Conservation (phyloP, 2,329 filamentous ascomycete species). For the Lachnellula hyalina region DNA sequence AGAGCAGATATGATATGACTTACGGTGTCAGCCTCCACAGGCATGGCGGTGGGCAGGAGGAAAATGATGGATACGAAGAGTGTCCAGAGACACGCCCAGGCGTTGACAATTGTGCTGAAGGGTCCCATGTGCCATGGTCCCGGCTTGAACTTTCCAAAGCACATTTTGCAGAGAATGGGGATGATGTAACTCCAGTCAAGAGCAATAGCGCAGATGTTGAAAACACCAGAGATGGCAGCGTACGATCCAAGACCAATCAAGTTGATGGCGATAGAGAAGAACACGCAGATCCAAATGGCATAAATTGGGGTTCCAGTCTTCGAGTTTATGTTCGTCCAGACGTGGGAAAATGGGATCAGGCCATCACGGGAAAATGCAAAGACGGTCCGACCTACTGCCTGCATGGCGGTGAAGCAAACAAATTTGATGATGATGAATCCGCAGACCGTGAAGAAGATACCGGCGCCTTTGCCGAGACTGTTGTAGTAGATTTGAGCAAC, state of each 20-base stretch:
- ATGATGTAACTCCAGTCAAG: slow-evolving; percentile 53
- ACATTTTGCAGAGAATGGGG: slow-evolving; percentile 48
- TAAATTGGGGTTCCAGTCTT: slow-evolving; percentile 55
- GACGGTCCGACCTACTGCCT: slow-evolving; percentile 43
- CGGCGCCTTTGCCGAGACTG: slow-evolving; percentile 46
- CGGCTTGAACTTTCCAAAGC: slow-evolving; percentile 42
- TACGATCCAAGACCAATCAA: slow-evolving; percentile 53
- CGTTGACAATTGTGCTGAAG: slow-evolving; percentile 38
- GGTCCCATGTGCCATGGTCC: slow-evolving; percentile 49
- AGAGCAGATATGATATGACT: slow-evolving; percentile 16
- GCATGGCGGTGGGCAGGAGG: slow-evolving; percentile 44
- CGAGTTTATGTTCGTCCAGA: slow-evolving; percentile 49
- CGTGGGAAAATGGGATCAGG: slow-evolving; percentile 52
- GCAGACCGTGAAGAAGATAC: slow-evolving; percentile 50
- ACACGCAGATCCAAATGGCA: slow-evolving; percentile 52
- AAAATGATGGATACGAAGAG: slow-evolving; percentile 50
- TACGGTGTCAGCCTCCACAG: slow-evolving; percentile 41
- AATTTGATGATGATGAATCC: slow-evolving; percentile 55
- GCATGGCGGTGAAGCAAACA: slow-evolving; percentile 53
- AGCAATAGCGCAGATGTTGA: slow-evolving; percentile 50
- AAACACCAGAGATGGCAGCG: slow-evolving; percentile 47
- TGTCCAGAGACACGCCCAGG: slow-evolving; percentile 47
- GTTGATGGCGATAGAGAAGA: slow-evolving; percentile 52
- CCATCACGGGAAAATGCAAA: slow-evolving; percentile 59
- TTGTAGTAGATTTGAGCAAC: slow-evolving; percentile 55